Evolutionary conservation across 345 rosid species (phyloP), one percentile per base, ranked within the genome.

Genomic region (Euphorbia tirucalli): DNA sequence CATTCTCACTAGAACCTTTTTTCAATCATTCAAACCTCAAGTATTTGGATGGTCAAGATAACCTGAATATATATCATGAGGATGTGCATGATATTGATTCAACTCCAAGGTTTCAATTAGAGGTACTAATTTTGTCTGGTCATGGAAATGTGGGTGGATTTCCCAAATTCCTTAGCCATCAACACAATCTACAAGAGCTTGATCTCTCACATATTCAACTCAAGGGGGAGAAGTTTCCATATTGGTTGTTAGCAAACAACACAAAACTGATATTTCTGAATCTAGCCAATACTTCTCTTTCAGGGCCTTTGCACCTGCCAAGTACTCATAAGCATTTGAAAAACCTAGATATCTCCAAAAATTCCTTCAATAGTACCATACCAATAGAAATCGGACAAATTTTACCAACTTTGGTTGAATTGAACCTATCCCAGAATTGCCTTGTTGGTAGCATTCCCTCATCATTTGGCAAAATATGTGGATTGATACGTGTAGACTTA

Each of bases 191-290:
- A 32, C 25, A 18, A 37, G 0, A 19, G 0, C 10, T 62, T 16
- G 22, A 15, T 31, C 41, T 61, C 22, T 61, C 24, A 16, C 31
- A 61, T 22, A 31, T 30, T 31, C 39, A 19, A 32, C 3, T 62
- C 0, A 10, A 19, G 27, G 66, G 27, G 7, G 21, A 30, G n/a
- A n/a, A n/a, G 27, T 32, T 62, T 62, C 48, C 66, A 32, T 37
- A n/a, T 10, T 62, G 66, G 66, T 62, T 62, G 48, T 9, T 62
- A 35, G 15, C 7, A 0, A 62, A 62, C 25, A 62, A 62, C 66
- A 62, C 66, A 18, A 62, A 62, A 19, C 13, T 62, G 21, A 9
- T 5, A 18, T 0, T 0, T 7, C 48, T 62, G 39, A 16, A 0
- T 11, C 11, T 62, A 62, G 27, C 22, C 48, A 37, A 32, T 9